These are phyloP conservation scores for Tetraselmis chui DNA, from an alignment of 139 green algal species.

Conservation along the genomic window DNA sequence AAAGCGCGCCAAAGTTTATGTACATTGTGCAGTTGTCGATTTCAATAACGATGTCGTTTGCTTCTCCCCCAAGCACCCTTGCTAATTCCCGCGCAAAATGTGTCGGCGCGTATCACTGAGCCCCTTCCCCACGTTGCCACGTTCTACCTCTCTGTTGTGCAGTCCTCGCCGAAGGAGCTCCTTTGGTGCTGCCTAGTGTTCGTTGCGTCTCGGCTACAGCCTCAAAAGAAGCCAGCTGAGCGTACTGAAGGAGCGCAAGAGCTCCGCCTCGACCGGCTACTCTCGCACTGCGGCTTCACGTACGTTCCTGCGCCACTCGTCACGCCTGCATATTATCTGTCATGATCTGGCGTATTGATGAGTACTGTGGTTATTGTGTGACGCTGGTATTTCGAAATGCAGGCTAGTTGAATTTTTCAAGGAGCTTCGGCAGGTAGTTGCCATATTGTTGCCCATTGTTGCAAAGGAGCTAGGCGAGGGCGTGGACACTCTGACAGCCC, in stretches of 20 bases:
- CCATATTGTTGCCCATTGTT: slow-evolving; percentile 3
- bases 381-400: too few relatives aligned
- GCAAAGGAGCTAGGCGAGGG: not conserved
- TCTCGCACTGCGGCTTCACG: not conserved
- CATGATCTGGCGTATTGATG: too few relatives aligned
- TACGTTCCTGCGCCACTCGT: not conserved
- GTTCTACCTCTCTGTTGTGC: too few relatives aligned
- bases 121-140: too few relatives aligned
- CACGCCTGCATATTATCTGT: too few relatives aligned
- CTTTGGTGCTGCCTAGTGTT: not conserved
- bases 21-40: too few relatives aligned
- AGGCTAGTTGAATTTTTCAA: slow-evolving; percentile 27
- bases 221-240: not conserved
- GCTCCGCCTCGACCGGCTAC: not conserved
- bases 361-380: too few relatives aligned
- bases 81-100: too few relatives aligned
- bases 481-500: not conserved
- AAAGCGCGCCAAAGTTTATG: too few relatives aligned
- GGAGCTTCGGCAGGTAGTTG: slow-evolving; percentile 16
- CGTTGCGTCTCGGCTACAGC: not conserved
- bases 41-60: too few relatives aligned
- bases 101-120: too few relatives aligned
- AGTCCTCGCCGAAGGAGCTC: not conserved
- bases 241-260: not conserved
- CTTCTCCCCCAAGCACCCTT: too few relatives aligned